These are phyloP conservation scores for Zea luxurians DNA, from an alignment of 176 grass and related monocot genomes.

Conservation along the genomic window DNA sequence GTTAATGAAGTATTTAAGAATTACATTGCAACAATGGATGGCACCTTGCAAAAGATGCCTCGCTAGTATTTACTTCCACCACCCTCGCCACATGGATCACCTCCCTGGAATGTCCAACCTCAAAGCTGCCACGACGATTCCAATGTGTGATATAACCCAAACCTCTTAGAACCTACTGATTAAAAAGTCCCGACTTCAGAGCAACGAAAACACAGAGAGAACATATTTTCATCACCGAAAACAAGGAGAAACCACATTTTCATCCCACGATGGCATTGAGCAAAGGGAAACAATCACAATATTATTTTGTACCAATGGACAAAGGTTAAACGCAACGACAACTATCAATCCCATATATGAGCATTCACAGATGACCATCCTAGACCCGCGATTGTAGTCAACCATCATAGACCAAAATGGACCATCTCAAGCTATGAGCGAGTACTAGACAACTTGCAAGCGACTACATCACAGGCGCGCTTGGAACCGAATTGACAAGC, in stretches of 20 bases:
- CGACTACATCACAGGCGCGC: too few species aligned
- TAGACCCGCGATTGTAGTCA: too few species aligned
- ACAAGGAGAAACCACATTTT: not conserved
- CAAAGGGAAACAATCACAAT: slow-evolving; percentile 5
- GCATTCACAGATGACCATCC: too few species aligned
- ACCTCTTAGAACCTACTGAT: too few species aligned
- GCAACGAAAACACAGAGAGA: slow-evolving; percentile 35
- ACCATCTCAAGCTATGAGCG: too few species aligned
- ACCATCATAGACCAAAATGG: too few species aligned
- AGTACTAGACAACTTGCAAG: too few species aligned
- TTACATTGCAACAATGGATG: slow-evolving; percentile 68
- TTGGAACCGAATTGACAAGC: too few species aligned
- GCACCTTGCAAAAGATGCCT: slow-evolving; percentile 63
- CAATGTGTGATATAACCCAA: slow-evolving; percentile 47
- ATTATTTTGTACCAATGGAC: not conserved
- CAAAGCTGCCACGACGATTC: slow-evolving; percentile 49
- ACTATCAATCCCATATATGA: too few species aligned
- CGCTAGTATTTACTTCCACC: slow-evolving; percentile 28
- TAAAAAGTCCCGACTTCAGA: slow-evolving; percentile 35
- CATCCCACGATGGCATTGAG: slow-evolving; percentile 6
- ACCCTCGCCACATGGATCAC: slow-evolving; percentile 51
- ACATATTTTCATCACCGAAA: too few species aligned
- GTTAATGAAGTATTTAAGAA: slow-evolving; percentile 27
- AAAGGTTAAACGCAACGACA: not conserved
- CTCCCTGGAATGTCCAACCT: slow-evolving; percentile 48